Evolutionary conservation across 2,329 filamentous ascomycete species (phyloP), one percentile per base, ranked within the genome.

Genomic region (Endothia cerciana): DNA sequence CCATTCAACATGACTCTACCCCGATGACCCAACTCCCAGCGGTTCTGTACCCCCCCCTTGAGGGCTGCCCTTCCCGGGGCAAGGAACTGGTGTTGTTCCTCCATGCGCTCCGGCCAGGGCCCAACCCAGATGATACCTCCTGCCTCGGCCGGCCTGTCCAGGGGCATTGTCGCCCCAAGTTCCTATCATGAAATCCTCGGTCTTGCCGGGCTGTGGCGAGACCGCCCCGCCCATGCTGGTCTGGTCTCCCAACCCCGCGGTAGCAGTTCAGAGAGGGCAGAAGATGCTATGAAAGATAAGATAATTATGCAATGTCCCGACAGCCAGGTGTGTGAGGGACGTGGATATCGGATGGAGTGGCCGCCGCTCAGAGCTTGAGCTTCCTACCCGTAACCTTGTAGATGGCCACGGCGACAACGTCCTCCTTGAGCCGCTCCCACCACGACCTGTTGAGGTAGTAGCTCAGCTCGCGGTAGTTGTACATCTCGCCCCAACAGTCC

Each of bases 401-500:
- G 86, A 87, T 89, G 65, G 87, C 76, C 56, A 84, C 79, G 38
- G 86, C 86, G 19, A 90, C 72, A 22, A 89, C 74, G 69, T 90
- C 87, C 74, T 90, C 87, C 81, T 90, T 90, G 79, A 90, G 90
- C 33, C 80, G 81, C 80, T 96, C 91, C 92, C 93, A 97, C 64
- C 80, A 83, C 60, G 87, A 91, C 61, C 93, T 87, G 81, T 97
- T 97, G 69, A 97, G 85, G 78, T 89, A 89, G 77, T 97, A 94
- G 81, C 93, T 97, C 74, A 97, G 85, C 77, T 97, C 89, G 62
- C 94, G 91, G 81, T 93, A 99, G 76, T 91, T 90, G 80, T 97
- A 97, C 89, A 99, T 97, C 80, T 99, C 95, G 45, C 90, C 90
- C 94, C 94, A 98, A 77, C 95, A 99, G 79, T 99, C 94, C 60